A percentile compares a stretch with the other conserved stretches of the same genome.
Conservation (phyloP, 306 rosid genomes). For the Trichosanthes truncata region DNA sequence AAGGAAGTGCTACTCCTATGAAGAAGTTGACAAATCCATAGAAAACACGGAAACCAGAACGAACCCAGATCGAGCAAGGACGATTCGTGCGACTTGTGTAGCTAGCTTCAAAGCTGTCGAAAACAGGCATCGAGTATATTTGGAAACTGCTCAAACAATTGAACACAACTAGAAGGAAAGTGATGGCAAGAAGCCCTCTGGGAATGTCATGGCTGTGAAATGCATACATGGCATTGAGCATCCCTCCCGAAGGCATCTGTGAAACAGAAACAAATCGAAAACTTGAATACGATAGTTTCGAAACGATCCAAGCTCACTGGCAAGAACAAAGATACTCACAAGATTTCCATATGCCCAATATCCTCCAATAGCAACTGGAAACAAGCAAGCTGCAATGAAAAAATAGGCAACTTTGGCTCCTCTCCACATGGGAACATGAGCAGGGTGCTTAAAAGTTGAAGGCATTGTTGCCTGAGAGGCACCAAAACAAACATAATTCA, state of each 20-base stretch:
- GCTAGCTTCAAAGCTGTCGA: constrained; percentile 96
- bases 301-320: neutral
- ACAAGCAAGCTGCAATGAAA: constrained; percentile 89
- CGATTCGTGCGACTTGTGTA: constrained; percentile 95
- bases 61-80: constrained; percentile 92
- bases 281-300: neutral
- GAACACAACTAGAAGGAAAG: constrained; percentile 89
- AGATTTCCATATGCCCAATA: constrained; percentile 96
- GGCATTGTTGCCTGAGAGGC: constrained; percentile 85
- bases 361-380: constrained; percentile 94
- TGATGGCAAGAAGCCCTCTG: constrained; percentile 74
- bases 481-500: constrained; percentile 8
- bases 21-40: constrained; percentile 75
- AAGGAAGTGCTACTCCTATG: constrained; percentile 98
- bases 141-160: constrained; percentile 95
- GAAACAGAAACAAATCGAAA: neutral
- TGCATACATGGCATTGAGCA: constrained; percentile 69
- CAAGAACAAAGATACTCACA: constrained; percentile 38
- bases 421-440: constrained; percentile 99
- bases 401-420: constrained; percentile 98
- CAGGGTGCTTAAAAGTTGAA: constrained; percentile 95
- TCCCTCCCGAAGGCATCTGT: constrained; percentile 96
- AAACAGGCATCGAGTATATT: constrained; percentile 97
- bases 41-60: constrained; percentile 87
- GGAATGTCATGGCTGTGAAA: constrained; percentile 85